Base-by-base conservation (phyloP, 2,329 filamentous ascomycete genomes). In the Diaporthe citriasiana region DNA sequence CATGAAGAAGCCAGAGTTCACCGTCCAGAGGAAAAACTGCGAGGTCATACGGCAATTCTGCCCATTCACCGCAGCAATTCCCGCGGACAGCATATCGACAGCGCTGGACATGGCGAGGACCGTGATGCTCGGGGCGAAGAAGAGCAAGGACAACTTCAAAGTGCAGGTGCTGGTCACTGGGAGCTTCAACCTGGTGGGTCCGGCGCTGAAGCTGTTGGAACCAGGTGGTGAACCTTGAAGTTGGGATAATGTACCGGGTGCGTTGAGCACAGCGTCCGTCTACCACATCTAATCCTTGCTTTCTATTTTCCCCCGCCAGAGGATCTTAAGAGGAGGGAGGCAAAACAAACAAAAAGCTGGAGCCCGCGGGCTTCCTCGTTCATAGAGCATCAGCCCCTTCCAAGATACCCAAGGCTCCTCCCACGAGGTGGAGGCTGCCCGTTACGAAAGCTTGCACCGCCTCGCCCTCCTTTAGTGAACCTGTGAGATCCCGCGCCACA, bases 111-210 rank as follows among this genome's bases (percentile, higher is more conserved):
- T 74, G 47, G 47, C 70, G 47, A 72, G 56, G 55, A 50, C 38
- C n/a, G 27, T 73, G 4, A 60, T 77, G 17, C 42, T 45, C 3
- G 66, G 68, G 42, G 51, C 71, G 1, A 60, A 55, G 38, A 71
- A 77, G 30, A 73, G 38, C 53, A 42, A 78, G 57, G 65, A 56
- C n/a, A 63, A 66, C 19, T 53, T 74, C 60, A 76, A 78, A 45
- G 78, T 80, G 38, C 73, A 81, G 57, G 80, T 75, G 8, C 63
- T 91, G 35, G 84, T 92, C 65, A 92, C 91, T 4, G 90, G 91
- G 3, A 92, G 91, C 79, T 81, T 93, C 76, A 90, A 92, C 80
- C 84, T 93, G 1, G 88, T 92, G 0, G 90, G 91, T 0, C 89
- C 87, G 17, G 87, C 85, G 13, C 78, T 90, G 77, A 84, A 84